Evolutionary conservation across 2,329 filamentous ascomycete species (phyloP), one percentile per base, ranked within the genome.

Genomic region (Alternaria infectoria): DNA sequence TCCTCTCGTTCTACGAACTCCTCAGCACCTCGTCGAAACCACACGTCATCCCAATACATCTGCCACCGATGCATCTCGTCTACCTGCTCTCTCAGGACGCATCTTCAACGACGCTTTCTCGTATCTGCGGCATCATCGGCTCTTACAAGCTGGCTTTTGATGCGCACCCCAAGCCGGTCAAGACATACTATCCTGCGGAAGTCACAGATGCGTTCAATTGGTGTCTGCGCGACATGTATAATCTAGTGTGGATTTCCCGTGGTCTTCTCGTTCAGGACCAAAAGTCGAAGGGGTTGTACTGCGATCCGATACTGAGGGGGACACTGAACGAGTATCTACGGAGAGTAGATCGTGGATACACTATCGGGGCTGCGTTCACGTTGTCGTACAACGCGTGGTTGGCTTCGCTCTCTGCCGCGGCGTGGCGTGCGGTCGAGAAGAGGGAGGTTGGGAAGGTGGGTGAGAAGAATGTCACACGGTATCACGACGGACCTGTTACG

Each of bases 181-280:
- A 82, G 74, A 65, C 74, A 71, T 69, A 77, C 69, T 69, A 78
- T 68, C 51, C 75, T 54, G 43, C 60, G 68, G 50, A 71, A 73
- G 66, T 65, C 49, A 79, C 78, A 44, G 87, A 88, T 67, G 81
- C 86, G 23, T 94, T 96, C 81, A 97, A 97, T 76, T 90, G 90
- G 21, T 93, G 91, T 76, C 86, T 96, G 30, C 94, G 96, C 88
- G 93, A 97, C 75, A 86, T 93, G 30, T 94, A 92, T 82, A 96
- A 96, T 75, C 88, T 91, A 54, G 78, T 96, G 50, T 96, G 93
- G 93, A 87, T 92, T 9, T 87, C 88, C 21, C 87, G 90, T 12
- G 93, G 90, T 1, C 90, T 96, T 62, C 88, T 88, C 61, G 81
- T 82, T 12, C 82, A 62, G 2, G 91, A 95, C 67, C 81, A 85